phyloP scores from a whole-genome alignment of 2,329 filamentous ascomycete species.

The Botryosphaeria agaves region DNA sequence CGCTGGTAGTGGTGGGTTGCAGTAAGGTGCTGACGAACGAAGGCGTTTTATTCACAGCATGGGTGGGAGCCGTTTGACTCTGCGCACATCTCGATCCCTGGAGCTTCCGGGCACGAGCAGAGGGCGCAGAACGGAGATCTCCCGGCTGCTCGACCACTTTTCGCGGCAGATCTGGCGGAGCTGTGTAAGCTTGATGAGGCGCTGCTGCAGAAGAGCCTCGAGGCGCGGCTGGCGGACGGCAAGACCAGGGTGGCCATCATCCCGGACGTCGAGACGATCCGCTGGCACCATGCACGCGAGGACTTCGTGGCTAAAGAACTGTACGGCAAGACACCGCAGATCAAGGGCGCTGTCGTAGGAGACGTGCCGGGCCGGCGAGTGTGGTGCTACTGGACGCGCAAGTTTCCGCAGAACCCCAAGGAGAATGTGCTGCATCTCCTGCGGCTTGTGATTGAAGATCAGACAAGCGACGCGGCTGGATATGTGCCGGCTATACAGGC shows the following conservation, averaged over 20 bases:
- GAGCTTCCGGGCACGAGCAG: conserved; percentile 16
- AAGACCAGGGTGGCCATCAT: conserved; percentile 45
- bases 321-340: conserved; percentile 35
- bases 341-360: conserved; percentile 55
- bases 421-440: conserved; percentile 55
- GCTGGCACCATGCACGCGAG: conserved; percentile 69
- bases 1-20: too few species aligned
- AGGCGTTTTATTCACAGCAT: conserved; percentile 31
- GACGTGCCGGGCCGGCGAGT: conserved; percentile 34
- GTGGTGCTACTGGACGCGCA: conserved; percentile 58
- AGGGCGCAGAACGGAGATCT: conserved; percentile 7
- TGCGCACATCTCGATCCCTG: conserved; percentile 48
- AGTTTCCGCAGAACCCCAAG: conserved; percentile 37
- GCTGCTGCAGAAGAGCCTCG: conserved; percentile 35
- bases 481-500: conserved; percentile 40
- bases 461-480: conserved; percentile 17
- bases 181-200: conserved; percentile 48
- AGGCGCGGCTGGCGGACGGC: conserved; percentile 17
- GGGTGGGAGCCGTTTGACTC: conserved; percentile 67
- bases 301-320: conserved; percentile 55
- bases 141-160: conserved; percentile 27
- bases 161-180: conserved; percentile 39
- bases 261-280: conserved; percentile 49
- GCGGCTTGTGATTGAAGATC: conserved; percentile 47
- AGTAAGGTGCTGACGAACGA: background rate